A percentile compares a stretch with the other conserved stretches of the same genome.
phyloP scores from a whole-genome alignment of 495 filamentous ascomycete genomes.

The Podospora comata region DNA sequence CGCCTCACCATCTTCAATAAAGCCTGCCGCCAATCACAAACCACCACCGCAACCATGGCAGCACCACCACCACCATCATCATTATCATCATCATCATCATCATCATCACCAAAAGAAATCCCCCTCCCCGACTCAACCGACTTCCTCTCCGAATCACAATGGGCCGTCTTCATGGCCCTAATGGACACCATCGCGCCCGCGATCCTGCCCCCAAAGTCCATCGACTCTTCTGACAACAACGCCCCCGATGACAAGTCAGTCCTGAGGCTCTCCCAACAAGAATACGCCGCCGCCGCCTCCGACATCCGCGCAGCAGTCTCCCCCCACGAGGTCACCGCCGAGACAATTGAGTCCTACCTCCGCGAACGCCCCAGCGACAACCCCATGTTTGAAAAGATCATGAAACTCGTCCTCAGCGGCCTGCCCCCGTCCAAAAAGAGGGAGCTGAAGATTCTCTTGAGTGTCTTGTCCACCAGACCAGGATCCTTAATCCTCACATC shows the following conservation, averaged over 20 bases:
- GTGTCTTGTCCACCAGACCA: slow-evolving; percentile 53
- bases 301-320: slow-evolving; percentile 14
- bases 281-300: slow-evolving; percentile 15
- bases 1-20: not conserved
- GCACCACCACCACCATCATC: slow-evolving; percentile 6
- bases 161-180: slow-evolving; percentile 22
- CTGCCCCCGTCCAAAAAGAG: slow-evolving; percentile 29
- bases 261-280: slow-evolving; percentile 9
- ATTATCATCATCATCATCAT: too few relatives aligned
- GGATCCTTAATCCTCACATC: slow-evolving; percentile 68
- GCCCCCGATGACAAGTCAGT: not conserved
- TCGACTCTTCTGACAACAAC: not conserved
- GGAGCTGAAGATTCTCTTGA: slow-evolving; percentile 29
- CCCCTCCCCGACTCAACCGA: slow-evolving; percentile 8
- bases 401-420: slow-evolving; percentile 27
- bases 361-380: slow-evolving; percentile 30
- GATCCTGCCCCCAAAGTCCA: slow-evolving; percentile 8
- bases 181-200: slow-evolving; percentile 25
- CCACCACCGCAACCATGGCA: not conserved
- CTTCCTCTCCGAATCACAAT: slow-evolving; percentile 17
- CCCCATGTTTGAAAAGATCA: slow-evolving; percentile 25
- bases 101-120: slow-evolving; percentile 11
- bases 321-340: slow-evolving; percentile 15
- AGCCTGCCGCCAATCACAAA: not conserved
- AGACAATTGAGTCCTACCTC: slow-evolving; percentile 39